Evolutionary conservation across 176 grass and related monocot species (phyloP).

Genomic region (Musa troglodytarum): DNA sequence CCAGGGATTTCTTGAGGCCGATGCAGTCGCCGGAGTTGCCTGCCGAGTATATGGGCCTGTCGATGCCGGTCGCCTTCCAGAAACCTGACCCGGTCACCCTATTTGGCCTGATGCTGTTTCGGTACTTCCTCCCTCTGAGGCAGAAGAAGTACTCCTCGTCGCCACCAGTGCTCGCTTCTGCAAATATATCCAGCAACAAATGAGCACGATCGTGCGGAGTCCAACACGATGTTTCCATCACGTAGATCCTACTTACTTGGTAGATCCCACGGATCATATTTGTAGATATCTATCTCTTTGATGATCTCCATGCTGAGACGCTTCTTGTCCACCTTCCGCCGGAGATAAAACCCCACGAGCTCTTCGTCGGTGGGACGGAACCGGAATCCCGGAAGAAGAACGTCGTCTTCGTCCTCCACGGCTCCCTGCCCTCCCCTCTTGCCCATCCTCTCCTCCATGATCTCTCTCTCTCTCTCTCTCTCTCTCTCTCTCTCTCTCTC

Average conservation of each 20-base stretch:
- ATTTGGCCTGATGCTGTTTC: constrained; percentile 1
- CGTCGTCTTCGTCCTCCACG: neutral
- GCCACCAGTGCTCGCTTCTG: neutral
- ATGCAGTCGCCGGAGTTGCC: neutral
- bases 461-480: no score
- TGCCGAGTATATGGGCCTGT: neutral
- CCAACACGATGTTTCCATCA: no score
- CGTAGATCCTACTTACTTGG: neutral
- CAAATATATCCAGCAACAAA: neutral
- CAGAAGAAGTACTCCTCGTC: neutral
- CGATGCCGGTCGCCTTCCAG: constrained; percentile 8
- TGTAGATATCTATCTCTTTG: constrained; percentile 10
- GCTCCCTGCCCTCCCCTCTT: neutral
- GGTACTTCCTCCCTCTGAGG: constrained; percentile 1
- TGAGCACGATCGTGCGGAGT: no score
- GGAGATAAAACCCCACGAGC: constrained; percentile 15
- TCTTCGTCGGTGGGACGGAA: constrained; percentile 13
- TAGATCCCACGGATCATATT: constrained; percentile 12
- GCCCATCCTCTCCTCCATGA: neutral
- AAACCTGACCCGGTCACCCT: neutral
- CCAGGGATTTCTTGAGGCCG: constrained; percentile 5
- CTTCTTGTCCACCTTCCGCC: constrained; percentile 12
- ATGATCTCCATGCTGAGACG: constrained; percentile 5
- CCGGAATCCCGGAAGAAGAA: constrained; percentile 1
- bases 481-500: no score